Percentiles rank a stretch among this genome's conserved stretches.
These are phyloP conservation scores for Alternaria brassicicola DNA, from an alignment of 2,329 filamentous ascomycete genomes.

Conservation along the genomic window DNA sequence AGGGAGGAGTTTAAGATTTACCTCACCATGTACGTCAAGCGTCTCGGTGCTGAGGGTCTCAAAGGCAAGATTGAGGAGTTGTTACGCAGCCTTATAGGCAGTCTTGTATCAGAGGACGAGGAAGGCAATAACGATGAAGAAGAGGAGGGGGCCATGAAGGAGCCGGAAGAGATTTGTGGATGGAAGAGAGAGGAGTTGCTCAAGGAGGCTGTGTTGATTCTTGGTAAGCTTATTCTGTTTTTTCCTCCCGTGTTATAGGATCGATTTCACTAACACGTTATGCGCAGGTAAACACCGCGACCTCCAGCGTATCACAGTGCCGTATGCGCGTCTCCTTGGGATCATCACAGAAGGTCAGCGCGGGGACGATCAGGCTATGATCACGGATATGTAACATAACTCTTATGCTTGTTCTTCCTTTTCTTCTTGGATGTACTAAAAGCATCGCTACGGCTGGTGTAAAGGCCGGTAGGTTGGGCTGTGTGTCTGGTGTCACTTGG, in stretches of 20 bases:
- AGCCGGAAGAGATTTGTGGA: conserved; percentile 79
- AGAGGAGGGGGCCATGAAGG: conserved; percentile 57
- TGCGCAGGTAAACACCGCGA: conserved; percentile 89
- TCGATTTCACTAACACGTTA: neutral
- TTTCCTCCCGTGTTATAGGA: neutral
- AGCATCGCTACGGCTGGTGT: neutral
- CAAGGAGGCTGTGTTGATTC: conserved; percentile 87
- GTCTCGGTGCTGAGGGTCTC: conserved; percentile 86
- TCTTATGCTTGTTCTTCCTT: neutral
- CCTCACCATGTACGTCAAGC: conserved; percentile 97
- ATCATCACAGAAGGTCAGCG: conserved; percentile 39
- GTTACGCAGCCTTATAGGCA: conserved; percentile 79
- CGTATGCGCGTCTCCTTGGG: conserved; percentile 73
- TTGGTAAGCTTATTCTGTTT: conserved; percentile 64
- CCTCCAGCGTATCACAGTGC: conserved; percentile 90
- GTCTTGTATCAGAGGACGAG: conserved; percentile 65
- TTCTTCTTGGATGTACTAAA: conserved; percentile 7
- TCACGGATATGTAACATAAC: conserved; percentile 40
- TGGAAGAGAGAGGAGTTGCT: conserved; percentile 88
- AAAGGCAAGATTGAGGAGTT: conserved; percentile 92
- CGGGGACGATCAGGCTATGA: conserved; percentile 43
- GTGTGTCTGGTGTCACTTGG: neutral
- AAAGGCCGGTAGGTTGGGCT: neutral
- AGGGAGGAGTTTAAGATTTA: conserved; percentile 94
- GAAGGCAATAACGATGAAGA: conserved; percentile 59